A percentile compares a stretch with the other conserved stretches of the same genome.
phyloP scores from a whole-genome alignment of 2,329 filamentous ascomycete genomes.

The Leptoxyphium fumago region DNA sequence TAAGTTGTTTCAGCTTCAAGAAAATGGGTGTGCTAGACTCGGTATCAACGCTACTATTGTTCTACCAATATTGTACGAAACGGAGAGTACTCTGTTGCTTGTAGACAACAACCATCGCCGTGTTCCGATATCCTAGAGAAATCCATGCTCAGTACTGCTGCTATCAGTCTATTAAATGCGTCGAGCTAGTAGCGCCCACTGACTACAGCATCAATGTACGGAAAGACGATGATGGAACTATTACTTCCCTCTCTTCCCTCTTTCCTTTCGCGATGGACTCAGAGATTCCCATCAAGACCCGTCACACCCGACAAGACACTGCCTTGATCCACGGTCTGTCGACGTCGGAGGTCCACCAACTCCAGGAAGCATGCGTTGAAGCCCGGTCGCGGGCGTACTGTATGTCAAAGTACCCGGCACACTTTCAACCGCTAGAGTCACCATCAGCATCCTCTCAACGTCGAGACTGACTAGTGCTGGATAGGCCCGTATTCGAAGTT shows the following conservation, averaged over 20 bases:
- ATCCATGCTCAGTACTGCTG: too few species aligned
- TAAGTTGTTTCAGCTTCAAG: too few species aligned
- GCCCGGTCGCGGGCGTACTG: conserved; percentile 76
- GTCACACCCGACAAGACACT: conserved; percentile 24
- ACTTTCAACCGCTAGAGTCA: neutral
- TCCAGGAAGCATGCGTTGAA: conserved; percentile 48
- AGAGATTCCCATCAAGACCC: conserved; percentile 15
- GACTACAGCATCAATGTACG: too few species aligned
- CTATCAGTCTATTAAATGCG: too few species aligned
- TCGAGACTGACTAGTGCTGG: neutral
- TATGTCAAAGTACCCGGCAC: conserved; percentile 14
- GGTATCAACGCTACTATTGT: too few species aligned
- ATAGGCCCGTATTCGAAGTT: conserved; percentile 75
- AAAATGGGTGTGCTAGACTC: too few species aligned
- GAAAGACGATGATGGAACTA: too few species aligned
- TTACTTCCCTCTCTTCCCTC: conserved; percentile 8
- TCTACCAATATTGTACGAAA: too few species aligned
- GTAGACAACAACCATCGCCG: too few species aligned
- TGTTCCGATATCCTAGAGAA: too few species aligned
- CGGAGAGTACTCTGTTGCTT: too few species aligned
- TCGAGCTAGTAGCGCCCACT: too few species aligned
- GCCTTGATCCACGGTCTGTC: conserved; percentile 40
- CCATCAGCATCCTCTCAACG: neutral
- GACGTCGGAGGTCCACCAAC: conserved; percentile 45
- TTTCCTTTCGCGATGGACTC: conserved; percentile 19